Evolutionary conservation across 495 filamentous ascomycete species (phyloP).

Genomic region (Penicillium fimorum): DNA sequence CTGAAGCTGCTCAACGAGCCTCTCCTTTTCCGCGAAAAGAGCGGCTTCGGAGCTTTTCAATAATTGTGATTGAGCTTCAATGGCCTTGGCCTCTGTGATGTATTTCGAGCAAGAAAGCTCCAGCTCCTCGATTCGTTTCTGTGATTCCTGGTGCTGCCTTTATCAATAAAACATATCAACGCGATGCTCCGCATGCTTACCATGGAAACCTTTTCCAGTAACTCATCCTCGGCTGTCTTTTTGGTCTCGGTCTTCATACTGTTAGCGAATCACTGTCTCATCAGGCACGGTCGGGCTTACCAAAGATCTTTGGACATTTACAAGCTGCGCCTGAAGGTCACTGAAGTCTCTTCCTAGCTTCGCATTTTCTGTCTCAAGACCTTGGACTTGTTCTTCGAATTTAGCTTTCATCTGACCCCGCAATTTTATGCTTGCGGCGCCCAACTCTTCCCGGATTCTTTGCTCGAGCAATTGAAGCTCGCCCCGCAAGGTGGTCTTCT

Average conservation of each 20-base stretch:
- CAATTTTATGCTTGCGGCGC: slow-evolving; percentile 17
- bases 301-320: slow-evolving; percentile 21
- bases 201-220: slow-evolving; percentile 9
- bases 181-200: slow-evolving; percentile 11
- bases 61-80: slow-evolving; percentile 23
- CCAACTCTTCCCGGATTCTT: slow-evolving; percentile 27
- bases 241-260: slow-evolving; percentile 20
- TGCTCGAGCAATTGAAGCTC: slow-evolving; percentile 21
- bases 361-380: slow-evolving; percentile 23
- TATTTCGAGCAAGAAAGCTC: slow-evolving; percentile 17
- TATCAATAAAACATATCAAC: slow-evolving; percentile 11
- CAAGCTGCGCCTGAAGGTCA: slow-evolving; percentile 20
- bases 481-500: slow-evolving; percentile 22
- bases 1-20: slow-evolving; percentile 22
- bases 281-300: slow-evolving; percentile 16
- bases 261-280: slow-evolving; percentile 15
- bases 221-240: slow-evolving; percentile 10
- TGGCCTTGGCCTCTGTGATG: slow-evolving; percentile 14
- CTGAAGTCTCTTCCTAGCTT: slow-evolving; percentile 18
- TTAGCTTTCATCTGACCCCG: slow-evolving; percentile 21
- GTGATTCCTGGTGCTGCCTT: slow-evolving; percentile 22
- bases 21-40: slow-evolving; percentile 18
- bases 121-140: slow-evolving; percentile 25
- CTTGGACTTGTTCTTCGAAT: slow-evolving; percentile 27
- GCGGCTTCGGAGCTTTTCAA: slow-evolving; percentile 23